Base-by-base conservation (phyloP, 352 stramenopile species). In the Albugo laibachii region DNA sequence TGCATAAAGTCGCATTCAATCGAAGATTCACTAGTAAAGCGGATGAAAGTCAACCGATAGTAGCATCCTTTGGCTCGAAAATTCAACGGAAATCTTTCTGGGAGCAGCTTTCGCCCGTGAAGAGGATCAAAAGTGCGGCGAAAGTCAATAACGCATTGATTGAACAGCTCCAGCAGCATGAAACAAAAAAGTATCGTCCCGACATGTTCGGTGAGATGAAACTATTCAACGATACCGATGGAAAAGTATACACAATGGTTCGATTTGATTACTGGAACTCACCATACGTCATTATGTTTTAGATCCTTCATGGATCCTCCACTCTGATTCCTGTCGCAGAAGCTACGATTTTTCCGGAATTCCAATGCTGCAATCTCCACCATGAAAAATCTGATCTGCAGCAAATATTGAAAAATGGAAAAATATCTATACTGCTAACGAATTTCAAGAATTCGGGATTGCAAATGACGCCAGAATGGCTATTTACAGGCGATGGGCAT, bases 171-270 rank as follows among this genome's bases (percentile, higher is more conserved):
- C 24, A 31, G 24, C 3, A 31, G 24, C 24, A 31, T 31, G 24
- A 31, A 31, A 31, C 8, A 3, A 31, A 31, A 8, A 82, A 86
- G 56, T 91, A 91, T 59, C 60, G 75, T 1, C 78, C 78, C 47
- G 85, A 91, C 48, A 86, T 86, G 65, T 87, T 91, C 45, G 73
- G 61, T 45, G 78, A 91, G 61, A 87, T 88, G 59, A 91, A 91
- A 61, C 64, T 83, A 58, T 75, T 85, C 52, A 91, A 91, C 59
- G 78, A 91, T 55, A 91, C 70, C 39, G 63, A 81, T 38, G 78
- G 78, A 19, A 91, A 91, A 58, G 64, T 58, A 14, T 24, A 10
- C 3, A 10, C 38, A 43, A 52, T 45, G 8, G 50, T 40, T 46
- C 5, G 18, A 4, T 21, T 19, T 16, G n/a, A 37, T 13, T 12